A percentile compares a stretch with the other conserved stretches of the same genome.
Conservation (phyloP, 768 basidiomycete genomes). For the Suillus ampliporus region DNA sequence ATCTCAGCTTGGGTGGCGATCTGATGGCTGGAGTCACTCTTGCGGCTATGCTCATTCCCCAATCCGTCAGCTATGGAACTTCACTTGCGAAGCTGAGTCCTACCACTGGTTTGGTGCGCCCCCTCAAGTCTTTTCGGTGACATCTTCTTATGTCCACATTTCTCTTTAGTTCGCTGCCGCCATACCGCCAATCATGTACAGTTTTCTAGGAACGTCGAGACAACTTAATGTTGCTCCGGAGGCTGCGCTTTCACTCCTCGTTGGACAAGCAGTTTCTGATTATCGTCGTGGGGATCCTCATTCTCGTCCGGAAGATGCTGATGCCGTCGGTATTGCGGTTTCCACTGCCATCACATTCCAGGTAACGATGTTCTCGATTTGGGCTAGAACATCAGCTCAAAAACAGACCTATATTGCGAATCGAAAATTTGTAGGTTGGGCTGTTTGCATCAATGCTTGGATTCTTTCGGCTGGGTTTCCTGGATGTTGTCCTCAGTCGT, state of each 20-base stretch:
- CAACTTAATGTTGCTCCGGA: constrained; percentile 89
- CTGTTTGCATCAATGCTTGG: constrained; percentile 86
- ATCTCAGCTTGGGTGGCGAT: constrained; percentile 64
- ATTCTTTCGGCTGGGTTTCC: constrained; percentile 87
- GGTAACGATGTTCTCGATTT: constrained; percentile 43
- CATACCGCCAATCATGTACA: constrained; percentile 88
- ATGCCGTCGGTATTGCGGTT: constrained; percentile 66
- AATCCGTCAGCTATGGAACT: constrained; percentile 91
- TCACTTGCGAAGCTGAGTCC: constrained; percentile 87
- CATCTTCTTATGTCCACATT: constrained; percentile 1
- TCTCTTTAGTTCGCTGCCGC: constrained; percentile 74
- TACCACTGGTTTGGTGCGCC: constrained; percentile 79
- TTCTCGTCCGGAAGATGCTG: constrained; percentile 43
- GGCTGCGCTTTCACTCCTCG: constrained; percentile 83
- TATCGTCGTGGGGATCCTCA: constrained; percentile 59
- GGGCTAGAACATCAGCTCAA: not conserved
- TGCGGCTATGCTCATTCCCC: constrained; percentile 82
- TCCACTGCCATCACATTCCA: constrained; percentile 87
- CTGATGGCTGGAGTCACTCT: constrained; percentile 87
- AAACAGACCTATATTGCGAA: not conserved
- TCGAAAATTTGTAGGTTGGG: constrained; percentile 61
- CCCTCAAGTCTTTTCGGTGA: not conserved
- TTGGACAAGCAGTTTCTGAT: constrained; percentile 86
- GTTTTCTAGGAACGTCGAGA: constrained; percentile 84
- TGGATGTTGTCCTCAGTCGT: constrained; percentile 91